Conservation (phyloP, 2,329 filamentous ascomycete genomes). For the Helotiales sp. region DNA sequence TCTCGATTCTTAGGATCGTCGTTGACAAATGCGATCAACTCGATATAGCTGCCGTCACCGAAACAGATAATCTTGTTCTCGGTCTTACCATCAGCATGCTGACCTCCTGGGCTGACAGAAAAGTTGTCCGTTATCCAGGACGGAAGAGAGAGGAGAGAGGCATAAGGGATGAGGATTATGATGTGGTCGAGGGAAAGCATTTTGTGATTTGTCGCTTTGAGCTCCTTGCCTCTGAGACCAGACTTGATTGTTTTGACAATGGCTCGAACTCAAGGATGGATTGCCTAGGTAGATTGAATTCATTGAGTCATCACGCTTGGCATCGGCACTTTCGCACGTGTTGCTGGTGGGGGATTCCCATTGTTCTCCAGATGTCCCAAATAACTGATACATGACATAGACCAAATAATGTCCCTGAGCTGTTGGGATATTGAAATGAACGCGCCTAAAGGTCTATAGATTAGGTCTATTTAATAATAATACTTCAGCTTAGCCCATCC, state of each 20-base stretch:
- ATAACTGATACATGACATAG: not conserved
- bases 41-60: constrained; percentile 64
- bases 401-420: no score
- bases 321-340: not conserved
- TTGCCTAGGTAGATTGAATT: not conserved
- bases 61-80: constrained; percentile 64
- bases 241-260: not conserved
- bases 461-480: no score
- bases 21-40: constrained; percentile 38
- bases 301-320: not conserved
- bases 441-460: no score
- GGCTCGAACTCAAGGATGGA: not conserved
- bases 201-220: not conserved
- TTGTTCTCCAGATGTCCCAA: not conserved
- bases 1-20: constrained; percentile 40
- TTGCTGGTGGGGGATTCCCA: not conserved
- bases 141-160: constrained; percentile 48
- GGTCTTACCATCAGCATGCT: constrained; percentile 59
- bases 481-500: no score
- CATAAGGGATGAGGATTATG: constrained; percentile 59
- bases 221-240: not conserved
- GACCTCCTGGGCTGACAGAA: constrained; percentile 59
- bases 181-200: constrained; percentile 56
- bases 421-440: no score
- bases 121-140: constrained; percentile 53